Conservation (phyloP, 257 asterid genomes). For the Nicotiana obtusifolia region DNA sequence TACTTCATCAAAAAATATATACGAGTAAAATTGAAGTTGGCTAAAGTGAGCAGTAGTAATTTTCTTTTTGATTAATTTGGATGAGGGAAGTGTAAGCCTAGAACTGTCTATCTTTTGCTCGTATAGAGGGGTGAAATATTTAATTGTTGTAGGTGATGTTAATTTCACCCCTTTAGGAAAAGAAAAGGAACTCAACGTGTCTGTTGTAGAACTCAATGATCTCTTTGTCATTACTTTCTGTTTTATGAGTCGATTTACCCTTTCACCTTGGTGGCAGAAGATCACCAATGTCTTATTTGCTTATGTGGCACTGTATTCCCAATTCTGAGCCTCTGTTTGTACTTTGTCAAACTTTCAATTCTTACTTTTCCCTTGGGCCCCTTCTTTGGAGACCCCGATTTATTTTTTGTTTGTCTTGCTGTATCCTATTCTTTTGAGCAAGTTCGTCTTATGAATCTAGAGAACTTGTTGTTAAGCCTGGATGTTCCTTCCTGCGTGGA, state of each 20-base stretch:
- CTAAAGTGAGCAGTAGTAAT: neutral
- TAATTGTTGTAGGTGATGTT: neutral
- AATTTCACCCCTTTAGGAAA: neutral
- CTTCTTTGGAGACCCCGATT: neutral
- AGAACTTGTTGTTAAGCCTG: neutral
- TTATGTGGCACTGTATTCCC: neutral
- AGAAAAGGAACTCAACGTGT: neutral
- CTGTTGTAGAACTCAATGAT: neutral
- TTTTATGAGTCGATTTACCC: neutral
- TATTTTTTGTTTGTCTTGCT: neutral
- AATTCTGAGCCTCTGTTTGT: neutral
- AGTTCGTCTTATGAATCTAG: neutral
- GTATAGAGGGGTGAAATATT: neutral
- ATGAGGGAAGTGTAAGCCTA: neutral
- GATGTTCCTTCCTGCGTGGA: neutral
- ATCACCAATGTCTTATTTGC: neutral
- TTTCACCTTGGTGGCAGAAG: neutral
- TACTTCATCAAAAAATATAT: neutral
- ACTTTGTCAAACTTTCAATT: neutral
- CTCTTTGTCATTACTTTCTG: neutral
- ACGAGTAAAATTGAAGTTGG: neutral
- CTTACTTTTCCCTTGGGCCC: neutral
- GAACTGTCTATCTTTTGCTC: neutral
- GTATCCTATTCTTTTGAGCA: neutral
- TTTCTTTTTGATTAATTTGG: neutral